Evolutionary conservation across 305 asterid species (phyloP), one percentile per base, ranked within the genome.

Genomic region (Fraxinus xanthoxyloides): DNA sequence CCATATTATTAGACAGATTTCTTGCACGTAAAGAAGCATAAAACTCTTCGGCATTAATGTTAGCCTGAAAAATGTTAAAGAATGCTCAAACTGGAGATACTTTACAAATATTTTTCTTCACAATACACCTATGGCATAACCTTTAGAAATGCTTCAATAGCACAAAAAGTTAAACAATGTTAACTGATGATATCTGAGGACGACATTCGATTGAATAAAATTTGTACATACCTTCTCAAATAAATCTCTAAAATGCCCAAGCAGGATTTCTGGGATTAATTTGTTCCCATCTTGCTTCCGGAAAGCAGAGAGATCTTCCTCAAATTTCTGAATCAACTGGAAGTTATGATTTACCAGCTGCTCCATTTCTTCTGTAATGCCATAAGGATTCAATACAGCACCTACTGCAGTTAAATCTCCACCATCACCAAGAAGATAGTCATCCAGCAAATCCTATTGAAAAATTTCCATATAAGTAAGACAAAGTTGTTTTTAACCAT

Each of bases 301-400:
- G 80, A 89, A 89, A 83, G 84, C 83, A 77, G 85, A 74, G 80
- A 94, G 85, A 75, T 88, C 72, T 34, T 84, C 89, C 85, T 90
- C 87, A 70, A 94, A 87, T 31, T 82, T 59, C 78, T 82, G 85
- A 43, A 94, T 77, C 80, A 92, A 81, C 86, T 88, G 81, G 69
- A 94, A 93, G 86, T 92, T 91, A 23, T 83, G 87, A 80, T 77
- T 76, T 78, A 92, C 88, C 85, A 90, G 81, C 85, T 88, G 88
- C 82, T 90, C 93, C 99, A 96, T 91, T 86, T 94, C 90, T 81
- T 78, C 82, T 2, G 95, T 94, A 74, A 96, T 92, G 56, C 98
- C 95, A 79, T 75, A 88, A 70, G 96, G 98, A 81, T 85, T 95
- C 89, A 94, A 86, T 70, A 85, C 81, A 40, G 85, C 63, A 51